These are phyloP conservation scores for Trichoderma gamsii DNA, from an alignment of 495 filamentous ascomycete genomes.

Conservation along the genomic window DNA sequence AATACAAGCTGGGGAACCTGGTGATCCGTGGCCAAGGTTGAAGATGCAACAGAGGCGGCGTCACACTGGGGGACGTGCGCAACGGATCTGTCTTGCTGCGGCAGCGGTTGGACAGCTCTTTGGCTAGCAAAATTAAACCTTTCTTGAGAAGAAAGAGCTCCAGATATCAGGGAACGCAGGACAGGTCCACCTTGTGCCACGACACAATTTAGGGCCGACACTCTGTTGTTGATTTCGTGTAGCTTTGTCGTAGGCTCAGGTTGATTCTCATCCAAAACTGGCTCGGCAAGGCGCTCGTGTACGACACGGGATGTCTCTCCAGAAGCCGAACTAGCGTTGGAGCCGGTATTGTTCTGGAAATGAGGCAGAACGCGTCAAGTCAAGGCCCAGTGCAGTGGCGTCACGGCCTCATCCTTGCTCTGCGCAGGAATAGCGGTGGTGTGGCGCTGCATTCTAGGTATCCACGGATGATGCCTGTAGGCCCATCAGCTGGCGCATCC, in stretches of 20 bases:
- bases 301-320: background rate
- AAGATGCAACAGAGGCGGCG: background rate
- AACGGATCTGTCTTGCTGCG: background rate
- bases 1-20: constrained; percentile 4
- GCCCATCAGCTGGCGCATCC: too few relatives aligned
- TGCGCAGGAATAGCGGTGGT: background rate
- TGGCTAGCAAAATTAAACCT: background rate
- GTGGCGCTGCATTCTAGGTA: background rate
- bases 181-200: background rate
- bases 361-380: constrained; percentile 7
- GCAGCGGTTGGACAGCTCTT: background rate
- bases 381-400: background rate
- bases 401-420: constrained; percentile 10
- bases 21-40: background rate
- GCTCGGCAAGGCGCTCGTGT: background rate
- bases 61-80: background rate
- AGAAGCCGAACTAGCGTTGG: background rate
- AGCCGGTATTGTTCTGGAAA: constrained; percentile 5
- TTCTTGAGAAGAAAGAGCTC: background rate
- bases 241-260: background rate
- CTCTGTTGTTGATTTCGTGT: background rate
- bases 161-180: background rate
- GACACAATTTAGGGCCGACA: background rate
- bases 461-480: too few relatives aligned
- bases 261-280: constrained; percentile 1